Evolutionary conservation across 169 alveolate species (phyloP).

Genomic region (Cystoisospora suis): DNA sequence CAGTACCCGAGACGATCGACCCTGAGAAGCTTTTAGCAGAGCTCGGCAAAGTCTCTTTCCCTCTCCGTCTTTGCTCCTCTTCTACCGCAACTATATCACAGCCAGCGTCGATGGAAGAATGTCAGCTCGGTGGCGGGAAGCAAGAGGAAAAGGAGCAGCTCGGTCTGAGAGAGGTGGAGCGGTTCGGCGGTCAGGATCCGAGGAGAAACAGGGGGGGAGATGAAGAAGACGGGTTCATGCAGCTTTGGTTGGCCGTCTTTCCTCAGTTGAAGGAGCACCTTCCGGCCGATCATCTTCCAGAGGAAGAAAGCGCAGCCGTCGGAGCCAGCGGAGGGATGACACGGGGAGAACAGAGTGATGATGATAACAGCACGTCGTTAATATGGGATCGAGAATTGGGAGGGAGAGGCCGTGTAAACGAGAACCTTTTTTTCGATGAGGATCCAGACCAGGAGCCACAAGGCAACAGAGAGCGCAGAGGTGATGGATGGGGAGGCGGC

Average conservation of each 20-base stretch:
- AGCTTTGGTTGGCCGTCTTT: slow-evolving; percentile 33
- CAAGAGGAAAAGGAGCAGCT: background rate
- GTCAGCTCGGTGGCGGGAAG: background rate
- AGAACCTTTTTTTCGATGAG: background rate
- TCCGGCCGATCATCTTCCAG: background rate
- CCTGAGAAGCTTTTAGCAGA: background rate
- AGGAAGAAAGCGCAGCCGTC: background rate
- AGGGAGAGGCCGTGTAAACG: background rate
- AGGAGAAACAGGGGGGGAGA: slow-evolving; percentile 3
- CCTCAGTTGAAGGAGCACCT: slow-evolving; percentile 38
- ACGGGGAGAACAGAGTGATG: background rate
- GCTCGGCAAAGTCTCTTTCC: slow-evolving; percentile 6
- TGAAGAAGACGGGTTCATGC: slow-evolving; percentile 42
- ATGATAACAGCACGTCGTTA: background rate
- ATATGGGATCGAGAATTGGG: background rate
- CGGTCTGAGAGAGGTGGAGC: background rate
- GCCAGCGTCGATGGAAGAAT: background rate
- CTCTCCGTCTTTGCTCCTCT: too few species aligned
- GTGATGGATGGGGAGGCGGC: too few species aligned
- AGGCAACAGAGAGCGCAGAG: too few species aligned
- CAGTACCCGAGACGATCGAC: too few species aligned
- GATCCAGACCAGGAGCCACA: too few species aligned
- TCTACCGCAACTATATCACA: too few species aligned
- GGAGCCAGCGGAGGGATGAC: background rate
- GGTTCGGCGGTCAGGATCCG: background rate